Percentiles rank a stretch among this genome's conserved stretches.
Evolutionary conservation across 768 basidiomycete species (phyloP).

Genomic region (Peribolospora baueri): DNA sequence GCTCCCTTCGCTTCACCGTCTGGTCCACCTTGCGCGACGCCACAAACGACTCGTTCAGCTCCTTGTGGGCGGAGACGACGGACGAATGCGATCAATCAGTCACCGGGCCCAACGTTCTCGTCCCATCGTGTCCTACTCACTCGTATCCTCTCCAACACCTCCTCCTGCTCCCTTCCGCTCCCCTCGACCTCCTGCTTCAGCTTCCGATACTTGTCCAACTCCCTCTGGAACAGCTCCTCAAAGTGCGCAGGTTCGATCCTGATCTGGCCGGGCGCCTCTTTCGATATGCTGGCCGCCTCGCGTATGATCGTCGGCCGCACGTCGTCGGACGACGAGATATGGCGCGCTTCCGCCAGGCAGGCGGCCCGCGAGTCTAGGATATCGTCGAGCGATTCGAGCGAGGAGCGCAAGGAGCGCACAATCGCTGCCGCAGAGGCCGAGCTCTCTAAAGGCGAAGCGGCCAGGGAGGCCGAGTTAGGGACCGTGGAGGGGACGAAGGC

Average conservation of each 20-base stretch:
- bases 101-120: background rate
- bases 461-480: conserved; percentile 12
- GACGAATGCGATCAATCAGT: background rate
- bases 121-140: conserved; percentile 21
- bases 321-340: conserved; percentile 42
- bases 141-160: conserved; percentile 41
- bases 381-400: conserved; percentile 58
- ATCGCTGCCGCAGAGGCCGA: conserved; percentile 16
- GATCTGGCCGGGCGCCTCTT: conserved; percentile 28
- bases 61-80: conserved; percentile 21
- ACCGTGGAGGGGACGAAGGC: conserved; percentile 35
- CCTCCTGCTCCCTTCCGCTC: conserved; percentile 36
- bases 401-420: conserved; percentile 43
- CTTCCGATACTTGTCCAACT: conserved; percentile 56
- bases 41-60: conserved; percentile 45
- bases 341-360: conserved; percentile 38
- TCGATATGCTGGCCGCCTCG: conserved; percentile 40
- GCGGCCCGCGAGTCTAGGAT: conserved; percentile 36
- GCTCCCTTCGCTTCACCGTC: conserved; percentile 51
- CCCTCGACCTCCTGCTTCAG: conserved; percentile 28
- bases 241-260: conserved; percentile 52
- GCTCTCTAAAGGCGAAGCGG: conserved; percentile 14
- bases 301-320: conserved; percentile 42
- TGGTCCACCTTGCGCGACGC: conserved; percentile 55
- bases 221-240: conserved; percentile 53